Conservation (phyloP, 1,284 basidiomycete species). For the Sporisorium scitamineum region DNA sequence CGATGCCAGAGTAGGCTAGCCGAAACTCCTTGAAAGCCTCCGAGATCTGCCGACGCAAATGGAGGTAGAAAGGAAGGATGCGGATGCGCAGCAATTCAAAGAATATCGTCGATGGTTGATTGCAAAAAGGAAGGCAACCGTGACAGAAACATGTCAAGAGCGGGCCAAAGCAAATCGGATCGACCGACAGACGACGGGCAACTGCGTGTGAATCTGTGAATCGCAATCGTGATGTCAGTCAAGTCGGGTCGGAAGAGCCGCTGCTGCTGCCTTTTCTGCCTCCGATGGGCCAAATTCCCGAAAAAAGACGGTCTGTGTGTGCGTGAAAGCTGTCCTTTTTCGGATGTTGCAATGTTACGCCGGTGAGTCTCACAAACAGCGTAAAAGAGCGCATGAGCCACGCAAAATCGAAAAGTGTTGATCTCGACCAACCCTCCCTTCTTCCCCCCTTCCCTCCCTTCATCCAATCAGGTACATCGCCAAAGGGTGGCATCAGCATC, state of each 20-base stretch:
- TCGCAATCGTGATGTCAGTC: slow-evolving; percentile 21
- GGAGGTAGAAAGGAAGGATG: not conserved
- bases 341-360: not conserved
- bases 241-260: slow-evolving; percentile 10
- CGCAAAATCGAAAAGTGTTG: slow-evolving; percentile 17
- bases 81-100: not conserved
- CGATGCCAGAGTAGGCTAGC: not conserved
- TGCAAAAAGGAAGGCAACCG: not conserved
- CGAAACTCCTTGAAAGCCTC: not conserved
- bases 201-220: not conserved
- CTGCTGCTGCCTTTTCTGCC: not conserved
- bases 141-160: too few relatives aligned
- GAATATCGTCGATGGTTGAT: not conserved
- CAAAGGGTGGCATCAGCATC: not conserved
- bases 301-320: slow-evolving; percentile 10
- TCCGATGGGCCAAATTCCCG: slow-evolving; percentile 1
- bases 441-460: not conserved
- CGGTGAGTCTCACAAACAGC: not conserved
- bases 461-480: not conserved
- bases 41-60: not conserved
- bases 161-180: not conserved
- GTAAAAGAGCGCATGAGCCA: slow-evolving; percentile 7
- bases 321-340: slow-evolving; percentile 25
- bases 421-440: slow-evolving; percentile 13
- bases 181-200: not conserved